These are phyloP conservation scores for Falciphora oryzae DNA, from an alignment of 2,329 filamentous ascomycete species.

Conservation along the genomic window DNA sequence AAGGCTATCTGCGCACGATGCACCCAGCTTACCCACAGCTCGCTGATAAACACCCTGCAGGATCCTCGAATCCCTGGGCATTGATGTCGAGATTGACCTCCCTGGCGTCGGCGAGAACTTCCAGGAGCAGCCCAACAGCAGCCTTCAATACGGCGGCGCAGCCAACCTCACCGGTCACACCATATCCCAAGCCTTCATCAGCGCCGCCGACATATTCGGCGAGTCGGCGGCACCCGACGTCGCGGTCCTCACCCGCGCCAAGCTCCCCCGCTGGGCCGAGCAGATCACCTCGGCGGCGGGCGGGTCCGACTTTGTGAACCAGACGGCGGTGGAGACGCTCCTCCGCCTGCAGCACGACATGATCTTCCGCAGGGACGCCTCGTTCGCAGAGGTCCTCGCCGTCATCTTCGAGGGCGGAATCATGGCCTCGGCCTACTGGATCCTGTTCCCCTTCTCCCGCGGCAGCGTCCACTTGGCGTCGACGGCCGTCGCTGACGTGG, in stretches of 20 bases:
- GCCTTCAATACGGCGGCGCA: constrained; percentile 21
- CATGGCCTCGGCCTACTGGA: constrained; percentile 32
- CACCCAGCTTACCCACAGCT: no score
- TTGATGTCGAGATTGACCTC: constrained; percentile 36
- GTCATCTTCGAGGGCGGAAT: constrained; percentile 22
- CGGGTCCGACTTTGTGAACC: constrained; percentile 21
- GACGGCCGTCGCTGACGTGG: constrained; percentile 24
- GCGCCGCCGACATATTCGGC: constrained; percentile 30
- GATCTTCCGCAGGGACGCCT: constrained; percentile 38
- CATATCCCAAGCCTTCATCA: constrained; percentile 28
- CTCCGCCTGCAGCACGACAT: constrained; percentile 41
- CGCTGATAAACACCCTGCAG: constrained; percentile 39
- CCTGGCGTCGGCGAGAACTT: constrained; percentile 49
- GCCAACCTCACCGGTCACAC: constrained; percentile 16
- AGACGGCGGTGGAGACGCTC: constrained; percentile 30
- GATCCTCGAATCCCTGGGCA: constrained; percentile 35
- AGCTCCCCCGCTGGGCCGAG: constrained; percentile 26
- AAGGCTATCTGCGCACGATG: neutral
- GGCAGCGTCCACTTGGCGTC: constrained; percentile 47
- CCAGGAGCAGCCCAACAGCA: constrained; percentile 40
- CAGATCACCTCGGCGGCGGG: constrained; percentile 21
- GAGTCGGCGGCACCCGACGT: constrained; percentile 15
- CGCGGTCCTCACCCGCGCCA: constrained; percentile 19
- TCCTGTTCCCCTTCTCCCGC: constrained; percentile 43
- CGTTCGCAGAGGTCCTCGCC: constrained; percentile 42